Percentiles rank a stretch among this genome's conserved stretches.
Evolutionary conservation across 495 filamentous ascomycete genomes (phyloP).

Genomic region (Filosporella fistucella): DNA sequence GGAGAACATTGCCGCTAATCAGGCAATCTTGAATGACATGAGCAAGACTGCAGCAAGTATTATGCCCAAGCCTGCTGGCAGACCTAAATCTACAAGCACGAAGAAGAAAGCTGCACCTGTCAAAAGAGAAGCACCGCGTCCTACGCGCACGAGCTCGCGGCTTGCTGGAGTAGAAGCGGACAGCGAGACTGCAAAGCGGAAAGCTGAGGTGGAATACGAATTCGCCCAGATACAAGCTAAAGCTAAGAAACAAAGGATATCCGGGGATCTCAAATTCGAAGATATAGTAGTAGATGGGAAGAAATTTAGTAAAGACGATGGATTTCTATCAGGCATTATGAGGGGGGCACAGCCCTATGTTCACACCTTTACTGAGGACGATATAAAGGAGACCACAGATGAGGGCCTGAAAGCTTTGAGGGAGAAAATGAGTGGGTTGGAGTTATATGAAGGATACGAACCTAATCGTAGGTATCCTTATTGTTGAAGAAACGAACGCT

Average conservation of each 20-base stretch:
- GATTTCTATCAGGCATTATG: slow-evolving; percentile 52
- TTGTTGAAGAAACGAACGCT: not conserved
- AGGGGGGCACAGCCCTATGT: slow-evolving; percentile 74
- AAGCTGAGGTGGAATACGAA: slow-evolving; percentile 68
- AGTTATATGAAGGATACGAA: slow-evolving; percentile 76
- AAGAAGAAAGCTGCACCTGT: slow-evolving; percentile 27
- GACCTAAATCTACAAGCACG: slow-evolving; percentile 19
- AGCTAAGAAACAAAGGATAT: slow-evolving; percentile 67
- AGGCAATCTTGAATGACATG: slow-evolving; percentile 42
- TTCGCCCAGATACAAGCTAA: slow-evolving; percentile 54
- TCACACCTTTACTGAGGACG: slow-evolving; percentile 72
- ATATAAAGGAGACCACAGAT: slow-evolving; percentile 78
- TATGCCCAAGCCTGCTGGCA: slow-evolving; percentile 28
- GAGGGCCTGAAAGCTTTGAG: slow-evolving; percentile 71
- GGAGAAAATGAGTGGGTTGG: slow-evolving; percentile 73
- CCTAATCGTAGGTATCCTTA: slow-evolving; percentile 58
- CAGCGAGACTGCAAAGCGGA: slow-evolving; percentile 72
- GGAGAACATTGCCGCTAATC: slow-evolving; percentile 52
- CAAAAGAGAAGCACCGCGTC: slow-evolving; percentile 25
- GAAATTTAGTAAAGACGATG: slow-evolving; percentile 50
- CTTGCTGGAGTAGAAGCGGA: slow-evolving; percentile 41
- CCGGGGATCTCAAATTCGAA: slow-evolving; percentile 64
- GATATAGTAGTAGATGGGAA: slow-evolving; percentile 79
- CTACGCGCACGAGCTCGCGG: slow-evolving; percentile 47
- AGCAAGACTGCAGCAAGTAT: slow-evolving; percentile 34